Evolutionary conservation across 2,329 filamentous ascomycete genomes (phyloP), one percentile per base, ranked within the genome.

Genomic region (Penicillium thymicola): DNA sequence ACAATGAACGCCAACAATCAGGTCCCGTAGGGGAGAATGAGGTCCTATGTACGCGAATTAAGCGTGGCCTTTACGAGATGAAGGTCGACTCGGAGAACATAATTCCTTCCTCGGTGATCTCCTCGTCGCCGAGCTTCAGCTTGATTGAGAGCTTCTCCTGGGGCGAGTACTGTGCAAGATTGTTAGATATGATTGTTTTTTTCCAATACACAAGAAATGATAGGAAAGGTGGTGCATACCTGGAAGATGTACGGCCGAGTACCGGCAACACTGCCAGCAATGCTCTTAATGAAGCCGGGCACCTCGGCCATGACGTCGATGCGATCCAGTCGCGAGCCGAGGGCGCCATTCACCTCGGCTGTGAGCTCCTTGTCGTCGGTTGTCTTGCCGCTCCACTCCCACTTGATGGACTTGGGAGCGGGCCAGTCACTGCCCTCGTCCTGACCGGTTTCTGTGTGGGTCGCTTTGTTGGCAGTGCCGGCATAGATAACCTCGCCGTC

Each of bases 231-330:
- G 9, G 23, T 36, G 73, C 82, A 64, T 75, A 92, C 90, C 82
- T 96, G 94, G 78, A 97, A 99, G 67, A 99, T 97, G 75, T 97
- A 99, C 5, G 94, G 94, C 80, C 92, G 94, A 28, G 94, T 96
- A 60, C 94, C 94, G 4, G 88, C 91, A 13, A 93, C 90, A 62
- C 85, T 88, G 42, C 90, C 90, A 27, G 96, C 92, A 71, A 99
- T 91, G 66, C 87, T 87, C 84, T 99, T 99, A 74, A 99, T 88
- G 68, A 99, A 96, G 30, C 89, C 90, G 3, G 94, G 94, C 36
- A 99, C 89, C 76, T 99, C 92, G 25, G 89, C 91, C 91, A 99
- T 95, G 67, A 99, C 88, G 76, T 99, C 94, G 62, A 99, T 86
- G 62, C 89, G 85, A 75, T 99, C 94, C 32, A 88, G 78, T 48